These are phyloP conservation scores for Epichloe coenophiala DNA, from an alignment of 2,329 filamentous ascomycete species.

Conservation along the genomic window DNA sequence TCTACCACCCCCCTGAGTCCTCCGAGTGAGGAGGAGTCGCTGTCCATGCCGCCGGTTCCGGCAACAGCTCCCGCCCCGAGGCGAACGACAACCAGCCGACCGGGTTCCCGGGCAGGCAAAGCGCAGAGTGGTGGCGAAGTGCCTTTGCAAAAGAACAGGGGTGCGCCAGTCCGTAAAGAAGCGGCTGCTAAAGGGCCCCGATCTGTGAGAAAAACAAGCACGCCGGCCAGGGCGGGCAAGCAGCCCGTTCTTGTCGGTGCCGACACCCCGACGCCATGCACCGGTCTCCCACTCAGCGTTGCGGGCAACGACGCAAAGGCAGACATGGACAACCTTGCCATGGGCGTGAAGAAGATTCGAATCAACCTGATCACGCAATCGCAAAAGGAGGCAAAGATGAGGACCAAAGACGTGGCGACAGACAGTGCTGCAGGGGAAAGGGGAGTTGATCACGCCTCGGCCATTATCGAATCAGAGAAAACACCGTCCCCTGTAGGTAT, in stretches of 20 bases:
- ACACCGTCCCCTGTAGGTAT: neutral
- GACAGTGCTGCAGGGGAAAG: neutral
- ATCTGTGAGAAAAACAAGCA: conserved; percentile 23
- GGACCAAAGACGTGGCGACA: conserved; percentile 2
- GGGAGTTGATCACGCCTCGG: neutral
- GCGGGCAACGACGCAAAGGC: conserved; percentile 13
- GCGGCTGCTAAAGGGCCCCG: conserved; percentile 18
- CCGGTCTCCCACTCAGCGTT: neutral
- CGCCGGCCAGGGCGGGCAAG: conserved; percentile 9
- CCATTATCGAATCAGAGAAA: neutral
- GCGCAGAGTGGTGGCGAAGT: conserved; percentile 27
- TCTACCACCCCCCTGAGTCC: conserved; percentile 23
- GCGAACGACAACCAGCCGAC: conserved; percentile 23
- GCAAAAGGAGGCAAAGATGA: conserved; percentile 39
- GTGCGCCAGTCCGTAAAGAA: conserved; percentile 31
- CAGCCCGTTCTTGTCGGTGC: conserved; percentile 6
- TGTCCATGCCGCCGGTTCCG: neutral
- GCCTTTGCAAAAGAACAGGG: conserved; percentile 46
- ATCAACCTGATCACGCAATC: conserved; percentile 47
- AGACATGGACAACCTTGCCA: conserved; percentile 41
- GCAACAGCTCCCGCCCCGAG: conserved; percentile 3
- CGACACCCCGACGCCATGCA: conserved; percentile 6
- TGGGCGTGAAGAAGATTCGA: conserved; percentile 48
- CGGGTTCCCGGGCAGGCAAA: conserved; percentile 13
- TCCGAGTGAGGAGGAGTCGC: conserved; percentile 10